phyloP scores from a whole-genome alignment of 768 basidiomycete species.

The Wakefieldia striispora region DNA sequence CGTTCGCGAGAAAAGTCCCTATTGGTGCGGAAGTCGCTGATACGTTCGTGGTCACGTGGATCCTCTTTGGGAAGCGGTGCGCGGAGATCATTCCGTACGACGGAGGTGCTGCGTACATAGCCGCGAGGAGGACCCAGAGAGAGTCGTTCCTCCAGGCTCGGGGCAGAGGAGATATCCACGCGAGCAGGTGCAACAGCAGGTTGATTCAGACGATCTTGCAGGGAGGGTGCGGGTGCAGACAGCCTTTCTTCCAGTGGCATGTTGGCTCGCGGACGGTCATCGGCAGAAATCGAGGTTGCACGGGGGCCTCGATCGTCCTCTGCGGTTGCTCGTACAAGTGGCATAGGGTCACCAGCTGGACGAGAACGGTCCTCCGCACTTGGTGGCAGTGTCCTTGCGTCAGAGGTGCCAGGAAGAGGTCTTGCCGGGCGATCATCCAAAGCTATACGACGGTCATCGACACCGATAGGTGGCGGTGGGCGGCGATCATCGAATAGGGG shows the following conservation, averaged over 20 bases:
- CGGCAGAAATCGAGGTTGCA: slow-evolving; percentile 16
- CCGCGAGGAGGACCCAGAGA: slow-evolving; percentile 30
- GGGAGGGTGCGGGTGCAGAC: slow-evolving; percentile 29
- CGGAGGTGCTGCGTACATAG: slow-evolving; percentile 24
- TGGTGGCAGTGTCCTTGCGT: slow-evolving; percentile 11
- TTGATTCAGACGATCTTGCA: slow-evolving; percentile 40
- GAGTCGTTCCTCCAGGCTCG: slow-evolving; percentile 43
- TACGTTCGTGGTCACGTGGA: slow-evolving; percentile 27
- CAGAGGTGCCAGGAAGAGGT: slow-evolving; percentile 22
- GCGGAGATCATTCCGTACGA: slow-evolving; percentile 36
- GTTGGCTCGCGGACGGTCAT: slow-evolving; percentile 27
- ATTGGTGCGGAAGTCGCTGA: slow-evolving; percentile 22
- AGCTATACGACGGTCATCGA: slow-evolving; percentile 24
- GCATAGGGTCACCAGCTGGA: slow-evolving; percentile 17
- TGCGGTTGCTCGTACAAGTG: slow-evolving; percentile 14
- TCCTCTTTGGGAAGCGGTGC: slow-evolving; percentile 30
- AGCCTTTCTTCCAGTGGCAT: slow-evolving; percentile 41
- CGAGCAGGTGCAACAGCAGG: slow-evolving; percentile 22
- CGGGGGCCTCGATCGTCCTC: slow-evolving; percentile 30
- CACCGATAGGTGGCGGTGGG: slow-evolving; percentile 8
- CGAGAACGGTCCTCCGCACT: slow-evolving; percentile 22
- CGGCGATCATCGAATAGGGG: slow-evolving; percentile 30
- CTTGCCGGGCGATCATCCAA: slow-evolving; percentile 35
- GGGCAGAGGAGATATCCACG: slow-evolving; percentile 25
- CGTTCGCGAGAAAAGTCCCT: slow-evolving; percentile 38